A percentile compares a stretch with the other conserved stretches of the same genome.
Evolutionary conservation across 768 basidiomycete species (phyloP).

Genomic region (Hysterangium stoloniferum): DNA sequence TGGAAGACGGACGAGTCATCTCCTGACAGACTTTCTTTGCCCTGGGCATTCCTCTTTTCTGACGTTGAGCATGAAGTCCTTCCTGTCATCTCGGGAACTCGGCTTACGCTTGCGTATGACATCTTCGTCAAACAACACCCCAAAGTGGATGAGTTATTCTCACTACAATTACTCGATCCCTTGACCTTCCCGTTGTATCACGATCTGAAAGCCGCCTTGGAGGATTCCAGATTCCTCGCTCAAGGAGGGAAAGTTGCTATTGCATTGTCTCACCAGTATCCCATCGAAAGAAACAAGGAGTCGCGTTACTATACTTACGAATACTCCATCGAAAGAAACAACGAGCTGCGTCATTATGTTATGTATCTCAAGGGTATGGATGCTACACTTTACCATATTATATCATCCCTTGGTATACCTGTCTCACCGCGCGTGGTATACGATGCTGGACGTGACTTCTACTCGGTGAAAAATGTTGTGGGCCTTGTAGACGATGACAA

Average conservation of each 20-base stretch:
- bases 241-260: conserved; percentile 12
- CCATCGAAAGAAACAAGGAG: not conserved
- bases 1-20: conserved; percentile 6
- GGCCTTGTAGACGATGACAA: too few species aligned
- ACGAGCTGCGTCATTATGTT: too few species aligned
- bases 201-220: not conserved
- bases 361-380: not conserved
- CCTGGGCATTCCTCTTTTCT: conserved; percentile 2
- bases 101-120: conserved; percentile 35
- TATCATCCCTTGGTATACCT: not conserved
- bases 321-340: too few species aligned
- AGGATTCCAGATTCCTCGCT: conserved; percentile 2
- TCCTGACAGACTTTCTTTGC: not conserved
- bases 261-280: conserved; percentile 9
- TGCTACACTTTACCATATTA: not conserved
- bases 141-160: not conserved
- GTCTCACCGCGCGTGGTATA: not conserved
- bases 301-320: not conserved
- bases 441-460: not conserved
- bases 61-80: conserved; percentile 40
- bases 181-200: not conserved
- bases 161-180: not conserved
- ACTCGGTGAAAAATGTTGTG: not conserved
- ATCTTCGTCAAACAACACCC: conserved; percentile 10
- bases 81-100: conserved; percentile 33